Conservation (phyloP, 257 asterid genomes). For the Voacanga thouarsii region DNA sequence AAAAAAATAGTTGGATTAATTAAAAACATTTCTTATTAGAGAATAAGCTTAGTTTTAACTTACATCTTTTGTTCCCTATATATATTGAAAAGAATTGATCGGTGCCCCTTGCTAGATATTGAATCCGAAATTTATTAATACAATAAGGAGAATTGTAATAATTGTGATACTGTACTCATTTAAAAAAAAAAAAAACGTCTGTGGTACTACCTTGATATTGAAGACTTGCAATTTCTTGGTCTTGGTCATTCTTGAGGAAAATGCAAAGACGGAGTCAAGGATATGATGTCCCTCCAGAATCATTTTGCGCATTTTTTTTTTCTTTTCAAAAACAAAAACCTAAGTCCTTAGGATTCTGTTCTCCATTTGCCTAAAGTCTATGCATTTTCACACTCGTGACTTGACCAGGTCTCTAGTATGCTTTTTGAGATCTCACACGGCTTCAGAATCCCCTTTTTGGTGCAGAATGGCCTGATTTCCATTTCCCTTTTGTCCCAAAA, state of each 20-base stretch:
- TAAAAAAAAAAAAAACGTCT: too few species aligned
- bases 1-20: too few species aligned
- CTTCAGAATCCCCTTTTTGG: not conserved
- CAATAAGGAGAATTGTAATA: too few species aligned
- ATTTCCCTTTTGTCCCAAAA: not conserved
- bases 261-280: not conserved
- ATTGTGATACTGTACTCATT: too few species aligned
- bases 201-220: too few species aligned
- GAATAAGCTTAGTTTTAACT: too few species aligned
- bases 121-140: too few species aligned
- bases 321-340: too few species aligned
- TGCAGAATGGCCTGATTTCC: not conserved
- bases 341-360: not conserved
- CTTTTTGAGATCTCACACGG: not conserved
- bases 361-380: not conserved
- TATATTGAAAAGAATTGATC: too few species aligned
- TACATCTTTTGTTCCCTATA: too few species aligned
- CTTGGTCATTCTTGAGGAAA: not conserved
- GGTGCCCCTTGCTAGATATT: too few species aligned
- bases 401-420: not conserved
- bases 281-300: not conserved
- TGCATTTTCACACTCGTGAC: constrained; percentile 1
- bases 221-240: not conserved
- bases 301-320: not conserved
- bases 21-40: too few species aligned